These are phyloP conservation scores for Cicer pinnatifidum DNA, from an alignment of 306 rosid species.

Conservation along the genomic window DNA sequence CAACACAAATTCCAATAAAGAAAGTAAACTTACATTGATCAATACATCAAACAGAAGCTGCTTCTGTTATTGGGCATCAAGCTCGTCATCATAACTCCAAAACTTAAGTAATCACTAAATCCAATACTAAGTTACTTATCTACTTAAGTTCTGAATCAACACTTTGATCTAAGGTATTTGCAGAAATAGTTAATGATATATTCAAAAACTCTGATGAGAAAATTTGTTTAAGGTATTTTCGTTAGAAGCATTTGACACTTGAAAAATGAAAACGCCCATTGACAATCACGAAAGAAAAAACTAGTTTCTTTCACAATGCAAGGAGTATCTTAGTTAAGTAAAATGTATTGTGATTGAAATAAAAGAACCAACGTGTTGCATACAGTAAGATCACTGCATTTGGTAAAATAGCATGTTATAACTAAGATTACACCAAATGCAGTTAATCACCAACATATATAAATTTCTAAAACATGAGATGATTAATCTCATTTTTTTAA, in stretches of 20 bases:
- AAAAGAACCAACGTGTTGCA: constrained; percentile 9
- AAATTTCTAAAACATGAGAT: constrained; percentile 8
- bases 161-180: background rate
- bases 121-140: background rate
- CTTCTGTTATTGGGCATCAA: background rate
- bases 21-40: background rate
- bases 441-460: background rate
- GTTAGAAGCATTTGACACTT: background rate
- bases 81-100: constrained; percentile 4
- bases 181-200: background rate
- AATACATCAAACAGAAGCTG: background rate
- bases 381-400: constrained; percentile 16
- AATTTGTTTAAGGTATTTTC: background rate
- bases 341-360: constrained; percentile 4
- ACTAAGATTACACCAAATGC: constrained; percentile 10
- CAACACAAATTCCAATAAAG: constrained; percentile 28
- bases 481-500: background rate
- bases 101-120: background rate
- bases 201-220: constrained; percentile 4
- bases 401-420: constrained; percentile 3
- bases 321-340: constrained; percentile 3
- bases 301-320: constrained; percentile 17
- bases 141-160: constrained; percentile 30
- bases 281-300: background rate
- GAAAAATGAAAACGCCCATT: constrained; percentile 3